Conservation (phyloP, 768 basidiomycete genomes). For the Lactifluus subvellereus region DNA sequence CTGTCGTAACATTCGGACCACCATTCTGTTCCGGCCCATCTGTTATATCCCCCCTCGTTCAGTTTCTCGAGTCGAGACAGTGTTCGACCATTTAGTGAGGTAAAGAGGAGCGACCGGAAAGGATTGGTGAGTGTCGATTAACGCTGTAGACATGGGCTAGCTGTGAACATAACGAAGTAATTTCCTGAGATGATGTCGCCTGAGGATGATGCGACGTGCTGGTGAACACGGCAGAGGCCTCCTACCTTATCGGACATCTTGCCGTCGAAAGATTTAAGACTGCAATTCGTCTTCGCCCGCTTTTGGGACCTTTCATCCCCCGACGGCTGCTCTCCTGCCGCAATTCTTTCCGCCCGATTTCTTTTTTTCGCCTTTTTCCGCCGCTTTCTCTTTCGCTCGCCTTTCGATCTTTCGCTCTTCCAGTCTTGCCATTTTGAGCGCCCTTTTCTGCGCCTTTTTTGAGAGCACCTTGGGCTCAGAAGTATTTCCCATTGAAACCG, state of each 20-base stretch:
- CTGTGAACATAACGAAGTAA: constrained; percentile 84
- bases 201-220: too few species aligned
- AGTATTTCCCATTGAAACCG: not conserved
- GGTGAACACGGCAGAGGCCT: not conserved
- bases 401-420: constrained; percentile 66
- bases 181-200: constrained; percentile 53
- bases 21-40: constrained; percentile 84
- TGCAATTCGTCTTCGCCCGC: constrained; percentile 34
- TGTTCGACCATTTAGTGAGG: constrained; percentile 72
- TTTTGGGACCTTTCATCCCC: constrained; percentile 36
- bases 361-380: constrained; percentile 67
- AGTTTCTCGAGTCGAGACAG: constrained; percentile 56
- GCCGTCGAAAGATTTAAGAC: constrained; percentile 94
- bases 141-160: constrained; percentile 86
- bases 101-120: constrained; percentile 69
- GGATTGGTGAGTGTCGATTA: constrained; percentile 70
- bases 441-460: constrained; percentile 74
- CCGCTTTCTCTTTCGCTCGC: constrained; percentile 70
- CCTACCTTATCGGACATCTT: constrained; percentile 89
- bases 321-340: constrained; percentile 52
- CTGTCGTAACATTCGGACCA: constrained; percentile 68
- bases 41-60: constrained; percentile 60
- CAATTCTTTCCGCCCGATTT: constrained; percentile 52
- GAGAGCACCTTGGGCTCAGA: constrained; percentile 39
- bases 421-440: constrained; percentile 58